Evolutionary conservation across 2,329 filamentous ascomycete species (phyloP).

Genomic region (Sordariomycetes sp.): DNA sequence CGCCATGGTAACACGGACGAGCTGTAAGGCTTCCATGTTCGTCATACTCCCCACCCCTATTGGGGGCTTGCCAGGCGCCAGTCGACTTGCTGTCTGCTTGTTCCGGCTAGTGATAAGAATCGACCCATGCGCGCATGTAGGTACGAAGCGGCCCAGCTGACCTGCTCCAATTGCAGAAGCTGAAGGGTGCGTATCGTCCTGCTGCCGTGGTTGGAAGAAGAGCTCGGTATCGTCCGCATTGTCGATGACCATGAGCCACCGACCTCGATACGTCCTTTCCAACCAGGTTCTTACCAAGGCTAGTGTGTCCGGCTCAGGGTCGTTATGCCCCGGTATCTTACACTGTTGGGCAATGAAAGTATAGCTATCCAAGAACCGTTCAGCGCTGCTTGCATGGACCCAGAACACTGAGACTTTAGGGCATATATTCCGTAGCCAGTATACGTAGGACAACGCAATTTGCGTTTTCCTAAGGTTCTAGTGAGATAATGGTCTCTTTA

Average conservation of each 20-base stretch:
- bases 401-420: conserved; percentile 18
- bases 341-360: conserved; percentile 15
- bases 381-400: conserved; percentile 20
- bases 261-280: conserved; percentile 8
- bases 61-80: conserved; percentile 10
- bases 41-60: conserved; percentile 19
- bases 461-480: background rate
- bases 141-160: conserved; percentile 11
- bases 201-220: background rate
- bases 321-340: conserved; percentile 11
- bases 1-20: conserved; percentile 12
- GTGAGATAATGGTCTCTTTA: background rate
- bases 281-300: conserved; percentile 17
- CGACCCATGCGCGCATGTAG: conserved; percentile 16
- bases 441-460: background rate
- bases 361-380: conserved; percentile 18
- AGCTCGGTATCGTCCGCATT: conserved; percentile 9
- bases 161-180: background rate
- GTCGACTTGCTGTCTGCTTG: conserved; percentile 15
- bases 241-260: conserved; percentile 11
- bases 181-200: background rate
- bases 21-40: conserved; percentile 11
- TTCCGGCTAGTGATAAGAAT: conserved; percentile 24
- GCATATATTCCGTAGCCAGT: background rate
- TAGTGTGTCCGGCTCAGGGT: conserved; percentile 12